Evolutionary conservation across 306 rosid species (phyloP).

Genomic region (Nissolia schottii): DNA sequence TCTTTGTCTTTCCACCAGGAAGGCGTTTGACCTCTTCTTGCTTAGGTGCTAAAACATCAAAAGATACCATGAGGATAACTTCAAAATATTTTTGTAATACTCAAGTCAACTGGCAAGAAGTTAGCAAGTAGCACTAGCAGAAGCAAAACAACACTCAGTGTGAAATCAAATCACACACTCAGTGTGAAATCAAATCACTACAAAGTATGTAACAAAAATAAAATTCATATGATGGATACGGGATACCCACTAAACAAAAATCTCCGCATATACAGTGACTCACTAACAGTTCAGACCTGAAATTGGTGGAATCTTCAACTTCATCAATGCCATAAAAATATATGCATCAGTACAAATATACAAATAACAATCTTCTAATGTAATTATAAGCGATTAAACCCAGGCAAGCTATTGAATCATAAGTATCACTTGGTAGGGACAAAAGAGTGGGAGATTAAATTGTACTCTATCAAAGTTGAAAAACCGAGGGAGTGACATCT

Average conservation of each 20-base stretch:
- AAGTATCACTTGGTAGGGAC: too few relatives aligned
- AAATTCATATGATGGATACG: not conserved
- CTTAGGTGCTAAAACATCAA: slow-evolving; percentile 52
- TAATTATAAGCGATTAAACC: too few relatives aligned
- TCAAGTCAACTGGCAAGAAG: too few relatives aligned
- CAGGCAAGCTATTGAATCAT: too few relatives aligned
- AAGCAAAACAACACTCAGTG: not conserved
- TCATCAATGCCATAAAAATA: not conserved
- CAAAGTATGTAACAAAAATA: not conserved
- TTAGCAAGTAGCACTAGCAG: not conserved
- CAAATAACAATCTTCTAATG: too few relatives aligned
- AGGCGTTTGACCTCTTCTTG: slow-evolving; percentile 90
- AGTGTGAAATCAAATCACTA: too few relatives aligned
- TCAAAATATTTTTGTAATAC: not conserved
- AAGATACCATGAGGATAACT: not conserved
- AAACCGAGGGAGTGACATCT: too few relatives aligned
- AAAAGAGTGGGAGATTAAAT: too few relatives aligned
- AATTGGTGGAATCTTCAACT: not conserved
- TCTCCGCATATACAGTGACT: not conserved
- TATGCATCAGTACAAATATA: too few relatives aligned
- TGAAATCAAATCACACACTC: not conserved
- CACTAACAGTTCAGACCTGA: not conserved
- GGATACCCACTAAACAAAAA: not conserved
- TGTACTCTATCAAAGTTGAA: too few relatives aligned
- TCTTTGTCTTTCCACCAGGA: slow-evolving; percentile 99